Evolutionary conservation across 2,329 filamentous ascomycete genomes (phyloP), one percentile per base, ranked within the genome.

Genomic region (Fusarium equiseti): DNA sequence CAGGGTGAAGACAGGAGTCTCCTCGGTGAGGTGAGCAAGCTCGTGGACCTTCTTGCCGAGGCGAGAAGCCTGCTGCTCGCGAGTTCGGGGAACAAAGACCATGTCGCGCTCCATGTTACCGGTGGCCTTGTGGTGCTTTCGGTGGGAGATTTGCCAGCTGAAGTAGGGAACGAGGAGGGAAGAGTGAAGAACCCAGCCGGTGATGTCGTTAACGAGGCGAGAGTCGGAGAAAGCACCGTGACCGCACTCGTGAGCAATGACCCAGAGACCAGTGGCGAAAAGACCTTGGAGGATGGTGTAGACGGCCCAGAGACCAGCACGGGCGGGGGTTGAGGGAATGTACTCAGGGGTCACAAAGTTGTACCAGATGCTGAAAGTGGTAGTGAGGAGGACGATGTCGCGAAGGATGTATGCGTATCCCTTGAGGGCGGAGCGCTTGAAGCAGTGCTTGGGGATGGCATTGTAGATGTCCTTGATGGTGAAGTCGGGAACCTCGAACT

Each of bases 101-200:
- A 99, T 99, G 83, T 99, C 96, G 75, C 95, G 93, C 84, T 97
- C 94, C 84, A 99, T 91, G 87, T 99, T 90, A 76, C 95, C 96
- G 42, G 96, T 99, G 71, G 95, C 94, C 89, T 98, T 98, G 92
- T 99, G 96, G 87, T 99, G 96, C 90, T 97, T 97, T 86, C 94
- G 92, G 85, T 99, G 96, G 73, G 94, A 97, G 83, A 98, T 95
- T 86, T 99, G 97, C 96, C 96, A 99, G 80, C 94, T 97, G 86
- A 98, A 99, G 86, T 98, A 99, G 24, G 96, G 96, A 51, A 99
- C 95, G 60, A 98, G 87, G 42, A 98, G 89, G 46, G 90, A 82
- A 40, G 95, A 97, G 85, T 98, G 95, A 75, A 93, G 89, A 79
- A 97, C 81, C 93, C 93, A 98, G 77, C 95, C 95, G 63, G 96